Percentiles rank a stretch among this genome's conserved stretches.
phyloP scores from a whole-genome alignment of 2,329 filamentous ascomycete species.

The Pseudogymnoascus sp. region DNA sequence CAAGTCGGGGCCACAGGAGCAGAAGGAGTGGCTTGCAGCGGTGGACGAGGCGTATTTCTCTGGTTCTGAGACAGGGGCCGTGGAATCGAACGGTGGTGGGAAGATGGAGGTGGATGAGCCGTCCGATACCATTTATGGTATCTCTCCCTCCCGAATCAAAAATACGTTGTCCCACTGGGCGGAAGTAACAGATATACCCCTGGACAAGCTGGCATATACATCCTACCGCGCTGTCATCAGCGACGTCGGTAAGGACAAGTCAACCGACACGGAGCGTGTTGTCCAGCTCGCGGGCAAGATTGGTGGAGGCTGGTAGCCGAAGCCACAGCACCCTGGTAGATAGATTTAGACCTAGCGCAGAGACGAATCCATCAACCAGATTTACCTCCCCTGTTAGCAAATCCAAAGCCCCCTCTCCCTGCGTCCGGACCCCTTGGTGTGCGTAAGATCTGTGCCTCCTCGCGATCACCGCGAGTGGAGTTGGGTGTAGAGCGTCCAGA shows the following conservation, averaged over 20 bases:
- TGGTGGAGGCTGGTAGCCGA: slow-evolving; percentile 77
- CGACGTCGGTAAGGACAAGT: slow-evolving; percentile 74
- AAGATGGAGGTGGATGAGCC: slow-evolving; percentile 24
- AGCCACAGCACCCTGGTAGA: slow-evolving; percentile 2
- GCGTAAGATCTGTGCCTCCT: slow-evolving; percentile 60
- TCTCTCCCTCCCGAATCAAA: slow-evolving; percentile 58
- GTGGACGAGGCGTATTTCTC: slow-evolving; percentile 92
- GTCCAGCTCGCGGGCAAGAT: slow-evolving; percentile 84
- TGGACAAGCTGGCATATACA: slow-evolving; percentile 70
- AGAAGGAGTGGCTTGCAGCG: slow-evolving; percentile 74
- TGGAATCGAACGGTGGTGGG: slow-evolving; percentile 14
- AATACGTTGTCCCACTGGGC: slow-evolving; percentile 71
- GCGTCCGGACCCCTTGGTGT: slow-evolving; percentile 71
- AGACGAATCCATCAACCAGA: slow-evolving; percentile 33
- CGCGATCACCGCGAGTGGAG: slow-evolving; percentile 28
- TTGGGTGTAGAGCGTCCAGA: slow-evolving; percentile 37
- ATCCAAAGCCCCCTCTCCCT: slow-evolving; percentile 69
- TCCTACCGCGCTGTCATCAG: slow-evolving; percentile 89
- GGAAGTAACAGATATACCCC: slow-evolving; percentile 56
- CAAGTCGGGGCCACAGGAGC: slow-evolving; percentile 65
- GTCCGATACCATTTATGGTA: slow-evolving; percentile 49
- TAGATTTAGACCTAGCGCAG: slow-evolving; percentile 21
- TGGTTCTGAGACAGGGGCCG: slow-evolving; percentile 31
- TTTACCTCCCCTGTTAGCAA: slow-evolving; percentile 56
- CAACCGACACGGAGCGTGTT: slow-evolving; percentile 68